Evolutionary conservation across 495 filamentous ascomycete species (phyloP).

Genomic region (Achaetomiella virescens): DNA sequence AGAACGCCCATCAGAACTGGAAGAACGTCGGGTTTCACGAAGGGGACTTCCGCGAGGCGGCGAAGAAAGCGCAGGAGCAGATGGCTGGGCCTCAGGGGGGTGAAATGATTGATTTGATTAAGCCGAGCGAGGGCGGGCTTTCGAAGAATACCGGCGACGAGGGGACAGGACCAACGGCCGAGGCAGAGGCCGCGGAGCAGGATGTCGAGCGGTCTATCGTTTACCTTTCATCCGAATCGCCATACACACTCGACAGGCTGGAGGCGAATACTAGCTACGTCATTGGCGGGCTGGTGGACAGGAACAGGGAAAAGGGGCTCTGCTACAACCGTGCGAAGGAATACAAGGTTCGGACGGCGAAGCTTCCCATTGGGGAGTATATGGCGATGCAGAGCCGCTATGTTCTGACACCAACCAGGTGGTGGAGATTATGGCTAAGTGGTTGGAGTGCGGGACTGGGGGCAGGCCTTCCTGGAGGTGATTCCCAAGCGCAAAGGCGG

Average conservation of each 20-base stretch:
- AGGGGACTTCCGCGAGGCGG: constrained; percentile 62
- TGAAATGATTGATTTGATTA: constrained; percentile 49
- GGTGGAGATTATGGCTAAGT: constrained; percentile 88
- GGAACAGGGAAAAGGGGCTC: constrained; percentile 88
- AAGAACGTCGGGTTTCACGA: constrained; percentile 64
- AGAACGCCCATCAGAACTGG: constrained; percentile 67
- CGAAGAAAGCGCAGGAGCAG: constrained; percentile 49
- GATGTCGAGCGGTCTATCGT: constrained; percentile 50
- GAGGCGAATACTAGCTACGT: constrained; percentile 86
- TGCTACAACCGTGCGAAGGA: constrained; percentile 78
- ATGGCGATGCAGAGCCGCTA: constrained; percentile 79
- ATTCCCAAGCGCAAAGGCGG: constrained; percentile 84
- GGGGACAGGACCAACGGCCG: not conserved
- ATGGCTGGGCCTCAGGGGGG: constrained; percentile 53
- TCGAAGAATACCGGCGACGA: constrained; percentile 1
- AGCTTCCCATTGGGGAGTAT: constrained; percentile 85
- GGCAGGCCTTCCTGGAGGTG: constrained; percentile 74
- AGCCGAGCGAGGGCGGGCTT: constrained; percentile 30
- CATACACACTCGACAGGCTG: constrained; percentile 69
- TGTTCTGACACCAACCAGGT: constrained; percentile 90
- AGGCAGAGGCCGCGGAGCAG: constrained; percentile 28
- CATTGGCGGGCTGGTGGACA: constrained; percentile 90
- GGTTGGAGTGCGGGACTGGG: constrained; percentile 90
- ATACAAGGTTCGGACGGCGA: constrained; percentile 74
- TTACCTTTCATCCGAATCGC: constrained; percentile 83